phyloP scores from a whole-genome alignment of 768 basidiomycete genomes.

The Xerocomellus chrysenteron region DNA sequence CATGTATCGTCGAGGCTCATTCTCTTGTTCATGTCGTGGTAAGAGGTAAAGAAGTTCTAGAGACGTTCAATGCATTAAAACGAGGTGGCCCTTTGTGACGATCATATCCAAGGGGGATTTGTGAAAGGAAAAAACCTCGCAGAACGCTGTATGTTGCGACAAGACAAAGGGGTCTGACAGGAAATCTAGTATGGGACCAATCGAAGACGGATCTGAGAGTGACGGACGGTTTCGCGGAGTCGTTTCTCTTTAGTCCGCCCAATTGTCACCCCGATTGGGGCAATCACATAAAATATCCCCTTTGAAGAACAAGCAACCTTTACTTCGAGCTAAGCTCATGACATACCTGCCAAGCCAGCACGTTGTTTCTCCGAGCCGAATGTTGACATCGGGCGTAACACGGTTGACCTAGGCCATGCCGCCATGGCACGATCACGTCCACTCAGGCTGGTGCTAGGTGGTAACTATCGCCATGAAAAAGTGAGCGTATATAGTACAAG shows the following conservation, averaged over 20 bases:
- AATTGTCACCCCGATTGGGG: slow-evolving; percentile 24
- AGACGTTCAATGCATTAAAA: slow-evolving; percentile 7
- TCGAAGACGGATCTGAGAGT: slow-evolving; percentile 8
- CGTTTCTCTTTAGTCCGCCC: slow-evolving; percentile 24
- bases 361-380: slow-evolving; percentile 6
- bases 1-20: slow-evolving; percentile 34
- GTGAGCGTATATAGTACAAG: too few relatives aligned
- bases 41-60: slow-evolving; percentile 10
- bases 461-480: too few relatives aligned
- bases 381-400: too few relatives aligned
- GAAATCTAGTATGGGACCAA: neutral
- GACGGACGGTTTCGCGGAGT: slow-evolving; percentile 18
- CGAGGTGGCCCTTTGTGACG: slow-evolving; percentile 19
- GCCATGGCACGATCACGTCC: too few relatives aligned
- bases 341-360: slow-evolving; percentile 5
- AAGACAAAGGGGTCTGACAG: slow-evolving; percentile 25
- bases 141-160: slow-evolving; percentile 6
- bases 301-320: slow-evolving; percentile 4
- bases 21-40: slow-evolving; percentile 26
- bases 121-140: slow-evolving; percentile 18
- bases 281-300: slow-evolving; percentile 3
- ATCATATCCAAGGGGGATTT: slow-evolving; percentile 12
- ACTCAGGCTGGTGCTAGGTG: too few relatives aligned
- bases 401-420: neutral
- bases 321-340: neutral